Evolutionary conservation across 768 basidiomycete species (phyloP).

Genomic region (Kwoniella sp.): DNA sequence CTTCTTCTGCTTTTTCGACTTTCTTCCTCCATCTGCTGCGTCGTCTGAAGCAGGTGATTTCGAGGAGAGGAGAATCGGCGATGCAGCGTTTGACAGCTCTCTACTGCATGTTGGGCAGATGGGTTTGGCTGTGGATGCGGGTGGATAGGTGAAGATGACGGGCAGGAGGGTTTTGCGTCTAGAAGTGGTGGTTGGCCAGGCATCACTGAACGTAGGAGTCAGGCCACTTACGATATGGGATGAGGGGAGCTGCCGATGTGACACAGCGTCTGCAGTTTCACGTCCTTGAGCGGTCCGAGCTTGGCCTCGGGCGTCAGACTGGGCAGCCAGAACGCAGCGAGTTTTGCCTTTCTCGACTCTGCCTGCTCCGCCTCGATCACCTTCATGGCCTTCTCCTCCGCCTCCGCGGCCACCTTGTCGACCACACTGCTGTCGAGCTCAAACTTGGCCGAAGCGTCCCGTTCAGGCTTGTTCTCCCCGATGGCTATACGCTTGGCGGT

Average conservation of each 20-base stretch:
- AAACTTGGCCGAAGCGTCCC: slow-evolving; percentile 55
- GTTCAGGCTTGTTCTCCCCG: slow-evolving; percentile 4
- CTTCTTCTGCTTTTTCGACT: slow-evolving; percentile 39
- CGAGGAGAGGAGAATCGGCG: slow-evolving; percentile 79
- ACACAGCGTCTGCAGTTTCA: slow-evolving; percentile 85
- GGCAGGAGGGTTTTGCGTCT: slow-evolving; percentile 79
- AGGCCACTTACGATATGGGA: slow-evolving; percentile 65
- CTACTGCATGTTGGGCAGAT: slow-evolving; percentile 52
- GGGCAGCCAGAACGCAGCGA: slow-evolving; percentile 97
- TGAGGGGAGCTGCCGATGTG: slow-evolving; percentile 75
- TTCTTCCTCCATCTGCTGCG: slow-evolving; percentile 16
- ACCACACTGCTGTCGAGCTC: slow-evolving; percentile 80
- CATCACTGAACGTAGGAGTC: neutral
- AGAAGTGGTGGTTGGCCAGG: neutral
- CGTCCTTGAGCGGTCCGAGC: slow-evolving; percentile 65
- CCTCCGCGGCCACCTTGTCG: slow-evolving; percentile 75
- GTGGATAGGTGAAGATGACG: slow-evolving; percentile 66
- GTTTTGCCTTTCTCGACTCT: slow-evolving; percentile 75
- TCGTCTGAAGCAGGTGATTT: slow-evolving; percentile 15
- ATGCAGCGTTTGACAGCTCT: slow-evolving; percentile 61
- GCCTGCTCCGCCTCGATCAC: slow-evolving; percentile 75
- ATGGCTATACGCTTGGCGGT: slow-evolving; percentile 3
- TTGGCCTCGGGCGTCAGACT: slow-evolving; percentile 78
- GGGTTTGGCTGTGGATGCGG: slow-evolving; percentile 33
- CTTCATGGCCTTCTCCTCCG: slow-evolving; percentile 79